A percentile compares a stretch with the other conserved stretches of the same genome.
phyloP scores from a whole-genome alignment of 2,329 filamentous ascomycete genomes.

The Fusarium floridanum region DNA sequence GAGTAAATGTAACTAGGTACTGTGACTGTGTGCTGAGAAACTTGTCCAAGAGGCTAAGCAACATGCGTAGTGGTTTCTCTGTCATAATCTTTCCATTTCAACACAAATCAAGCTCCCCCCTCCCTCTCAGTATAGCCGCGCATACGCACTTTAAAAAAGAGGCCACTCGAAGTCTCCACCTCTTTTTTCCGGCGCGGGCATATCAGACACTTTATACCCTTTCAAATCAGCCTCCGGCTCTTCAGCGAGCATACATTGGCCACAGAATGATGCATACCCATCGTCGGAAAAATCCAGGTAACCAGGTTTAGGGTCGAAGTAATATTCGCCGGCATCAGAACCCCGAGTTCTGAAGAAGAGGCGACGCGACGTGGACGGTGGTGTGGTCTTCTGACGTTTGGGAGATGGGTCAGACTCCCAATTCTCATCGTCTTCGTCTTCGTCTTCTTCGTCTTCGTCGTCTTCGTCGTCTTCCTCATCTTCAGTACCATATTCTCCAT shows the following conservation, averaged over 20 bases:
- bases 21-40: neutral
- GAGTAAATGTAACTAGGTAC: neutral
- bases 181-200: neutral
- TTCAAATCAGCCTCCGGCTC: neutral
- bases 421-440: neutral
- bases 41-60: neutral
- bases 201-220: neutral
- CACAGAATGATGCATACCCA: neutral
- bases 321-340: neutral
- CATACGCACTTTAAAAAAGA: neutral
- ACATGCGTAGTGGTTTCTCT: neutral
- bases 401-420: neutral
- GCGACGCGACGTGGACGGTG: neutral
- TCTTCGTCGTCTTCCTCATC: neutral
- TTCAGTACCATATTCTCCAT: neutral
- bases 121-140: neutral
- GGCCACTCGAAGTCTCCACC: neutral
- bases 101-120: neutral
- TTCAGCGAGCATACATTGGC: neutral
- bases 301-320: neutral
- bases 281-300: constrained; percentile 3
- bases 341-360: neutral
- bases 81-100: neutral
- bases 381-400: neutral
- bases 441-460: neutral